These are phyloP conservation scores for Amylostereum chailletii DNA, from an alignment of 1,284 basidiomycete species.

Conservation along the genomic window DNA sequence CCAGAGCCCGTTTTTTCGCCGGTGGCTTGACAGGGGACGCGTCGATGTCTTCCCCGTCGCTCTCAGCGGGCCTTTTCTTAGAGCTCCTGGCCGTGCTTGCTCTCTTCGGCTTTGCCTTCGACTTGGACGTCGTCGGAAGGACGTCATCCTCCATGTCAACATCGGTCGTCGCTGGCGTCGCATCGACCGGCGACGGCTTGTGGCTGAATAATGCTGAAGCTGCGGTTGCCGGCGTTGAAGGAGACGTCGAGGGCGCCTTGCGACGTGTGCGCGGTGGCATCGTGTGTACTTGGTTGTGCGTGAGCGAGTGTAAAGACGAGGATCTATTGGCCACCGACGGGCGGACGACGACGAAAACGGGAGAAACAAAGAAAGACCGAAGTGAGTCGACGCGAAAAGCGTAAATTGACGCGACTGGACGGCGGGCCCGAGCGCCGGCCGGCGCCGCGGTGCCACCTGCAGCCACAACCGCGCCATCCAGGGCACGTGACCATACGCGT, in stretches of 20 bases:
- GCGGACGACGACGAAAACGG: too few relatives aligned
- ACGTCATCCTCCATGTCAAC: constrained; percentile 19
- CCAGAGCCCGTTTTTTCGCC: constrained; percentile 36
- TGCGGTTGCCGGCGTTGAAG: constrained; percentile 23
- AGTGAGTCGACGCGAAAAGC: background rate
- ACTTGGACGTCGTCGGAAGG: constrained; percentile 1
- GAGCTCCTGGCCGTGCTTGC: background rate
- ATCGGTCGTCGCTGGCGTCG: constrained; percentile 35
- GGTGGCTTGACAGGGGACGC: constrained; percentile 11
- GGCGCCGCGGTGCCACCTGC: background rate
- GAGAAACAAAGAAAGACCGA: too few relatives aligned
- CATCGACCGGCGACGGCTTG: constrained; percentile 23
- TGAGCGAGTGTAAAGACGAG: too few relatives aligned
- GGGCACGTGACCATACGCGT: background rate
- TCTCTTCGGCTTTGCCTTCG: background rate
- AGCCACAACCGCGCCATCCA: background rate
- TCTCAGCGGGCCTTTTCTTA: constrained; percentile 17
- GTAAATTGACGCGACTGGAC: background rate
- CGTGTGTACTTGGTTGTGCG: too few relatives aligned
- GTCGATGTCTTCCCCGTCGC: constrained; percentile 15
- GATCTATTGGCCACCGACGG: too few relatives aligned
- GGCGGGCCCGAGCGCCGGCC: background rate
- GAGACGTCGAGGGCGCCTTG: constrained; percentile 14
- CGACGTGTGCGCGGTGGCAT: background rate
- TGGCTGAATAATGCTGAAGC: constrained; percentile 38